phyloP scores from a whole-genome alignment of 306 rosid genomes.

The Hippophae rhamnoides region DNA sequence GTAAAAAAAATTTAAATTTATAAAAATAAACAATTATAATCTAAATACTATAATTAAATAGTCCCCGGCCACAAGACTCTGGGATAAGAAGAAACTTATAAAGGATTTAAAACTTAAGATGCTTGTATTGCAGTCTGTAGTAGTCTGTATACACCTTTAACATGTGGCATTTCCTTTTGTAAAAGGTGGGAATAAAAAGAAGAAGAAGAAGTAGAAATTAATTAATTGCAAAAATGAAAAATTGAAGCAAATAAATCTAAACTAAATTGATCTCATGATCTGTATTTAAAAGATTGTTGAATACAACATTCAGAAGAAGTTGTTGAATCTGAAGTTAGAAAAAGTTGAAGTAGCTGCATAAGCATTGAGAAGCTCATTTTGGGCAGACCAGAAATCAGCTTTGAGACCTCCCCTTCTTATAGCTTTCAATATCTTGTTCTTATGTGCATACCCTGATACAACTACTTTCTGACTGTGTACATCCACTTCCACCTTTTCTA shows the following conservation, averaged over 20 bases:
- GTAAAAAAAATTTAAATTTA: too few species aligned
- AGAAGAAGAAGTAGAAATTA: background rate
- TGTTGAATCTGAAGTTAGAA: constrained; percentile 41
- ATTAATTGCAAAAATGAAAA: background rate
- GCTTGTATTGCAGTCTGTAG: constrained; percentile 4
- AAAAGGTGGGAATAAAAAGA: constrained; percentile 3
- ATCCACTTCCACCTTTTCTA: constrained; percentile 87
- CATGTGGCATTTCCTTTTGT: constrained; percentile 17
- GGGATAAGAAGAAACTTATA: too few species aligned
- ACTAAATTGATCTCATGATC: too few species aligned
- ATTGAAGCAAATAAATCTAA: background rate
- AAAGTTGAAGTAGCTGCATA: constrained; percentile 41
- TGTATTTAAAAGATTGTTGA: background rate
- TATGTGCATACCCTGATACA: constrained; percentile 61
- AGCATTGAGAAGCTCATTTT: constrained; percentile 63
- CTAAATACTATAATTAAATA: too few species aligned
- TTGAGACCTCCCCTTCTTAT: constrained; percentile 71
- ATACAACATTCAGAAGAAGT: constrained; percentile 41
- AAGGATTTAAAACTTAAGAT: constrained; percentile 14
- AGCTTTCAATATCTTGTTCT: constrained; percentile 82
- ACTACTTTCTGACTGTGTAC: constrained; percentile 61
- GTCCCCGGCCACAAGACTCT: background rate
- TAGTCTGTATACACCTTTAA: constrained; percentile 5
- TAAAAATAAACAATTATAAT: too few species aligned
- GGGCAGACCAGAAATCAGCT: constrained; percentile 92